These are phyloP conservation scores for Aspergillus japonicus DNA, from an alignment of 2,329 filamentous ascomycete genomes.

Conservation along the genomic window DNA sequence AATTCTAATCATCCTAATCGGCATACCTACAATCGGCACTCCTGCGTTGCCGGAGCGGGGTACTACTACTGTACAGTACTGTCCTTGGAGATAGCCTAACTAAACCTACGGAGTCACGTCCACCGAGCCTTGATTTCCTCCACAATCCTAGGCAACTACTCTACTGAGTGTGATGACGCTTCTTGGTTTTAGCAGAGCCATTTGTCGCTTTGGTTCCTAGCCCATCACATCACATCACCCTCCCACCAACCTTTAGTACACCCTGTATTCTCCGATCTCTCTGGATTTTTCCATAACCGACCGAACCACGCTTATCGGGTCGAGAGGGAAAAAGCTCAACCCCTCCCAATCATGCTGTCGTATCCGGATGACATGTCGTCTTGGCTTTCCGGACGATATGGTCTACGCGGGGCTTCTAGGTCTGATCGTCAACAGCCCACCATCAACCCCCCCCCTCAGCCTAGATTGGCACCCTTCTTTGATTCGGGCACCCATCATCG, in stretches of 20 bases:
- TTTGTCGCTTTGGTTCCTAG: background rate
- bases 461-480: background rate
- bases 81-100: background rate
- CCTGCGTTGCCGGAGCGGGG: background rate
- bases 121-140: background rate
- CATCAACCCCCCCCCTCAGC: background rate
- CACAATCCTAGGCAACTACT: background rate
- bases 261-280: background rate
- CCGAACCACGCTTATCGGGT: conserved; percentile 22
- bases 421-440: conserved; percentile 7
- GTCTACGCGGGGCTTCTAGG: conserved; percentile 10
- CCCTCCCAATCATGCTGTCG: conserved; percentile 13
- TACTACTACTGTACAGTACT: background rate
- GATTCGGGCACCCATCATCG: conserved; percentile 18
- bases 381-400: conserved; percentile 12
- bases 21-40: background rate
- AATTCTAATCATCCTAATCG: background rate
- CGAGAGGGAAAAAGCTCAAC: background rate
- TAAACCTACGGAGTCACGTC: background rate
- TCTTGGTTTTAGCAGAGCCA: too few species aligned
- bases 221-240: background rate
- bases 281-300: conserved; percentile 19
- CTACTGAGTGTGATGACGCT: background rate
- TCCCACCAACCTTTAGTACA: background rate
- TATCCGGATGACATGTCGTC: conserved; percentile 14